Conservation (phyloP, 1,284 basidiomycete genomes). For the Malassezia arunalokei region DNA sequence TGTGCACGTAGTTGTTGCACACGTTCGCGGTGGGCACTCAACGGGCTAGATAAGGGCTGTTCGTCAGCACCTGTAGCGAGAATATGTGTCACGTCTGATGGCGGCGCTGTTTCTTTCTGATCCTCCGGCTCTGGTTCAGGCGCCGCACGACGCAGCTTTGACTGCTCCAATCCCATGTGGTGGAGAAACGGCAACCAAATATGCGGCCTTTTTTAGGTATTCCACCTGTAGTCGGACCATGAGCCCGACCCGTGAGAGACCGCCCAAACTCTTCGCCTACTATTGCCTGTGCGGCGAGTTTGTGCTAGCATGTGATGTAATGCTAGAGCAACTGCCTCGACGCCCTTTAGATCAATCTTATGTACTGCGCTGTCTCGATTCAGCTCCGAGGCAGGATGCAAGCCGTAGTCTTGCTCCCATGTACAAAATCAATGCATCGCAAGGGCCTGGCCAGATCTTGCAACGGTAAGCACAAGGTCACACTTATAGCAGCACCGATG, state of each 20-base stretch:
- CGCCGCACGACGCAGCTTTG: no score
- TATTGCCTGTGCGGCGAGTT: constrained; percentile 45
- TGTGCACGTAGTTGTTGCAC: constrained; percentile 1
- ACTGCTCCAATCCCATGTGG: no score
- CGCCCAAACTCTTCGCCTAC: constrained; percentile 21
- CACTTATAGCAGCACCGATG: constrained; percentile 18
- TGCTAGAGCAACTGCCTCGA: constrained; percentile 18
- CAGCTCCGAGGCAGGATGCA: constrained; percentile 15
- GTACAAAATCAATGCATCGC: constrained; percentile 37
- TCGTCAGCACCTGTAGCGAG: neutral
- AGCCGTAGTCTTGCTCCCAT: constrained; percentile 16
- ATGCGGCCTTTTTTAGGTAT: no score
- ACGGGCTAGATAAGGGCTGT: neutral
- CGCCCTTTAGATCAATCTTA: constrained; percentile 31
- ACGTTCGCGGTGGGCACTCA: neutral
- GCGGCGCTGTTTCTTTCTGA: no score
- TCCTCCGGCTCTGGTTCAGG: no score
- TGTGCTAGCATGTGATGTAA: constrained; percentile 27
- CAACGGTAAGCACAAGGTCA: constrained; percentile 6
- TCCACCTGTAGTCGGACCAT: no score
- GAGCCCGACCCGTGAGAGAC: neutral
- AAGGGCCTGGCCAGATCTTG: constrained; percentile 21
- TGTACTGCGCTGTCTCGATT: constrained; percentile 29
- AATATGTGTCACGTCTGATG: no score
- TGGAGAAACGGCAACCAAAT: no score